Evolutionary conservation across 2,329 filamentous ascomycete genomes (phyloP).

Genomic region (Trichoderma citrinoviride): DNA sequence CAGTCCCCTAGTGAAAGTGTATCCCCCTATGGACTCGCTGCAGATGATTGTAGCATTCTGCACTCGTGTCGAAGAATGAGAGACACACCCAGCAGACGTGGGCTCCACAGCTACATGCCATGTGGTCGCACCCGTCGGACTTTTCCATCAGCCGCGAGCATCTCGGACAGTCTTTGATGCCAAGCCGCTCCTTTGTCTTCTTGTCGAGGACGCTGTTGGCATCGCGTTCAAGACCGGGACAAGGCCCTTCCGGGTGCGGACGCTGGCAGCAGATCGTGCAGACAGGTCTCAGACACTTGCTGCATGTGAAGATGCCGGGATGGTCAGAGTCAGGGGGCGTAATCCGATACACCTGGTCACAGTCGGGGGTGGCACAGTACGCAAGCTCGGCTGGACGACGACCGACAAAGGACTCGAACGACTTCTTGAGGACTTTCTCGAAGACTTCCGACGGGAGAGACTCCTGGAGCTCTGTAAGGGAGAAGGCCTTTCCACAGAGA

Average conservation of each 20-base stretch:
- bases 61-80: not conserved
- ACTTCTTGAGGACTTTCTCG: conserved; percentile 34
- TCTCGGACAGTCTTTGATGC: conserved; percentile 42
- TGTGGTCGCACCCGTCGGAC: conserved; percentile 46
- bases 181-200: conserved; percentile 35
- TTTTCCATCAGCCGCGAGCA: conserved; percentile 45
- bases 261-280: conserved; percentile 41
- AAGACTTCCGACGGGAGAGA: not conserved
- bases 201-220: conserved; percentile 31
- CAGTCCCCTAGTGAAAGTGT: not conserved
- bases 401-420: conserved; percentile 37
- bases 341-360: conserved; percentile 42
- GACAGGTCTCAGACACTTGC: conserved; percentile 35
- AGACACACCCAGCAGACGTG: conserved; percentile 52
- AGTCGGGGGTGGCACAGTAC: conserved; percentile 45
- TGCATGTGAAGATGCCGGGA: conserved; percentile 34
- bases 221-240: conserved; percentile 23
- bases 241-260: conserved; percentile 36
- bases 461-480: not conserved
- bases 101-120: conserved; percentile 42
- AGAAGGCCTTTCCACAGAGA: not conserved
- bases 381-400: conserved; percentile 34
- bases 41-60: conserved; percentile 7
- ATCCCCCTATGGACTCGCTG: not conserved
- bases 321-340: not conserved